Percentiles rank a stretch among this genome's conserved stretches.
These are phyloP conservation scores for Fusarium sp. DNA, from an alignment of 2,329 filamentous ascomycete genomes.

Conservation along the genomic window DNA sequence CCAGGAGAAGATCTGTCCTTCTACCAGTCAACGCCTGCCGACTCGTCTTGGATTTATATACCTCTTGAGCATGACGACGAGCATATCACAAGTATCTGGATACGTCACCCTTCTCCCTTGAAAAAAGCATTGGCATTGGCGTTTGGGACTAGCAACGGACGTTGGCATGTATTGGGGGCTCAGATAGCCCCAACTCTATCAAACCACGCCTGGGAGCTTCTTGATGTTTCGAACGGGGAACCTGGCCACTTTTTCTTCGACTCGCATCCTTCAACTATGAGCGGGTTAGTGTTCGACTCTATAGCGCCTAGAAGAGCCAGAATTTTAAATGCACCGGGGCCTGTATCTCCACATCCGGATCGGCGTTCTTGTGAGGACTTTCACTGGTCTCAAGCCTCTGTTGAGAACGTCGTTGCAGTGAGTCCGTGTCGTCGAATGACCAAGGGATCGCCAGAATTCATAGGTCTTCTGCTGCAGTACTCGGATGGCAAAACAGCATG, in stretches of 20 bases:
- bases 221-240: background rate
- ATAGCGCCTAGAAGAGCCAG: background rate
- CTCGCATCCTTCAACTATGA: background rate
- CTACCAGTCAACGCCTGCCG: background rate
- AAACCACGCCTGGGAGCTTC: background rate
- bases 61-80: constrained; percentile 1
- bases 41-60: background rate
- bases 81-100: background rate
- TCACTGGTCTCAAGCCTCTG: background rate
- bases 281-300: background rate
- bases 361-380: background rate
- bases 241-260: constrained; percentile 2
- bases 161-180: background rate
- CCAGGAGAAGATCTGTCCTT: background rate
- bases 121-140: background rate
- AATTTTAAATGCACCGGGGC: background rate
- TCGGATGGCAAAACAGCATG: background rate
- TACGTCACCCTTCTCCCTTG: background rate
- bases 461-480: constrained; percentile 1
- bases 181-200: background rate
- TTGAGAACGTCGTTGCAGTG: background rate
- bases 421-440: background rate
- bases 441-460: background rate
- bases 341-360: background rate
- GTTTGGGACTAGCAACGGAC: background rate